Conservation (phyloP, 805 yeast genomes). For the Myxozyma neglecta region DNA sequence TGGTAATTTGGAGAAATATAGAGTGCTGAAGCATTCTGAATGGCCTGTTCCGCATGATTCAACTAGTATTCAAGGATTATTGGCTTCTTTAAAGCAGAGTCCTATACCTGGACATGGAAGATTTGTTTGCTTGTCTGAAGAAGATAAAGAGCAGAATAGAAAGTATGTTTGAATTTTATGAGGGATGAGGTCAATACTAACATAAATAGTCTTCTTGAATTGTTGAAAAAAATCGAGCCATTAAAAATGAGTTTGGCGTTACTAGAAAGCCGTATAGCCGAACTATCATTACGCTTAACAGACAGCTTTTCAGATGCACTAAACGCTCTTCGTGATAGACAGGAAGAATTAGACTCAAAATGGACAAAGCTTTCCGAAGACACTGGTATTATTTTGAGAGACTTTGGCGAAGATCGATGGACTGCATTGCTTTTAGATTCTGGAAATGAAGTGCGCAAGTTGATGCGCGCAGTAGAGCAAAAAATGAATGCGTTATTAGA, state of each 20-base stretch:
- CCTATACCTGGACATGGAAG: conserved; percentile 26
- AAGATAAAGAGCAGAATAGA: conserved; percentile 13
- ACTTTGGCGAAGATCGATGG: conserved; percentile 29
- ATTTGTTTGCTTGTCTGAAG: conserved; percentile 15
- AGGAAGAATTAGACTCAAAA: background rate
- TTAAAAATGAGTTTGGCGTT: conserved; percentile 15
- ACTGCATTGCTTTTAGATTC: conserved; percentile 9
- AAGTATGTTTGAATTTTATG: background rate
- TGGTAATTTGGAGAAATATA: background rate
- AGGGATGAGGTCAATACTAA: background rate
- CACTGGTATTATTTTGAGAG: background rate
- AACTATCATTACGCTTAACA: conserved; percentile 5
- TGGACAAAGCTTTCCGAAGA: conserved; percentile 18
- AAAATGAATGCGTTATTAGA: conserved; percentile 7
- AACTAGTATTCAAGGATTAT: conserved; percentile 2
- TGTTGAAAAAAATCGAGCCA: conserved; percentile 18
- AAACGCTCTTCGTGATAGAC: conserved; percentile 1
- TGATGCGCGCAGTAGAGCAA: conserved; percentile 14
- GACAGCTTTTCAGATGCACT: background rate
- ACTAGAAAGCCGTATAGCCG: conserved; percentile 11
- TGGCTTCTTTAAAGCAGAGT: conserved; percentile 20
- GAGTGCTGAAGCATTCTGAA: conserved; percentile 5
- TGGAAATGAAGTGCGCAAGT: conserved; percentile 11
- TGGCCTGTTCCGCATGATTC: conserved; percentile 7
- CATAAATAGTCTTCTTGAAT: conserved; percentile 7